These are phyloP conservation scores for Fusarium sambucinum DNA, from an alignment of 2,329 filamentous ascomycete species.

Conservation along the genomic window DNA sequence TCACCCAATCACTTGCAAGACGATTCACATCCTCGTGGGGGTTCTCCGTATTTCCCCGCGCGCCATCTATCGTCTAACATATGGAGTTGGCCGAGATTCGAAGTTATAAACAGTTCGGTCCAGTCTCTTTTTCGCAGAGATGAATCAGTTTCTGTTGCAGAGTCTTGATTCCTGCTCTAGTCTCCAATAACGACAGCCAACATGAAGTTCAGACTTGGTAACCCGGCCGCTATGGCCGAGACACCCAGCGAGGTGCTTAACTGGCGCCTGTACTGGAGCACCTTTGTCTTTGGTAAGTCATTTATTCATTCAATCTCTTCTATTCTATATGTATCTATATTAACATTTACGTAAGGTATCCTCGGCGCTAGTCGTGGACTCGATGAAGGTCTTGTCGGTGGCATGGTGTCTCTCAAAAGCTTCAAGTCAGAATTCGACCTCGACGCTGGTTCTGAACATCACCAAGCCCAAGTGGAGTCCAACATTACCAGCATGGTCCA, in stretches of 20 bases:
- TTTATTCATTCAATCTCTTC: accelerated
- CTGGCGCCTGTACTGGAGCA: constrained; percentile 30
- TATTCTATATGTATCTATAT: accelerated
- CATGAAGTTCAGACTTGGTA: constrained; percentile 31
- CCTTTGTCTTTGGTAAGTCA: constrained; percentile 22
- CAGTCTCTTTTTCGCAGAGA: not conserved
- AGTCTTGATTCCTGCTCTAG: not conserved
- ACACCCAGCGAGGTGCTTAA: constrained; percentile 26
- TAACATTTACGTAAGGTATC: constrained; percentile 2
- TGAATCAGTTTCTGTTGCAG: not conserved
- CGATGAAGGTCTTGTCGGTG: constrained; percentile 71
- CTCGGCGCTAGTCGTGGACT: constrained; percentile 27
- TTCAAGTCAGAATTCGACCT: constrained; percentile 68
- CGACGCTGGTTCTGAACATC: constrained; percentile 58
- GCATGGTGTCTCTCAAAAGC: constrained; percentile 69
- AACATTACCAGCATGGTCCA: constrained; percentile 81
- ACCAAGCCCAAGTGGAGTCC: constrained; percentile 70
- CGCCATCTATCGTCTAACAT: not conserved
- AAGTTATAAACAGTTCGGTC: constrained; percentile 2
- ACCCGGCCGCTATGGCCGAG: constrained; percentile 27
- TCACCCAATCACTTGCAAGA: not conserved
- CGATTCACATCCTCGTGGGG: not conserved
- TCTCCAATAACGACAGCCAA: not conserved
- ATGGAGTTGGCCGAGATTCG: not conserved
- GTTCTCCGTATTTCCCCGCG: not conserved